Evolutionary conservation across 2,329 filamentous ascomycete genomes (phyloP).

Genomic region (Lachnellula subtilissima): DNA sequence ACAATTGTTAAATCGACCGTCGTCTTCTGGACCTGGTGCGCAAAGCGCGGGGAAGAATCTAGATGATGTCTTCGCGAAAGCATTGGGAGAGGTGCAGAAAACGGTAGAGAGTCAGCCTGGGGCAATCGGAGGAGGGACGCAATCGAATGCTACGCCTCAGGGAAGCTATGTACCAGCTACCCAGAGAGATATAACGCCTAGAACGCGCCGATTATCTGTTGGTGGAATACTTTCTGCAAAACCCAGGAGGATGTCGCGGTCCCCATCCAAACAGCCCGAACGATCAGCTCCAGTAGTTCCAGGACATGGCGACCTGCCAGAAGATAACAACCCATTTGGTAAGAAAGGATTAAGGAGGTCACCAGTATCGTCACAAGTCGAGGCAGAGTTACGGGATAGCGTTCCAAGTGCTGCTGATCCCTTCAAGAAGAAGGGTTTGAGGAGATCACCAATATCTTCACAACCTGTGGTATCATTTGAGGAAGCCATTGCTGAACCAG

Average conservation of each 20-base stretch:
- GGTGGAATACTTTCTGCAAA: conserved; percentile 22
- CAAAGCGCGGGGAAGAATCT: conserved; percentile 31
- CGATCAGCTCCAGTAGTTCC: background rate
- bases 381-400: background rate
- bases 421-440: conserved; percentile 8
- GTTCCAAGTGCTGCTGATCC: background rate
- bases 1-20: conserved; percentile 45
- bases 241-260: conserved; percentile 27
- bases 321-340: conserved; percentile 11
- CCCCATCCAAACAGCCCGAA: conserved; percentile 19
- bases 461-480: background rate
- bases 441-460: conserved; percentile 4
- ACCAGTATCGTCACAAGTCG: conserved; percentile 4
- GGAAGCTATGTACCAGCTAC: conserved; percentile 7
- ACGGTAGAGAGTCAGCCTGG: background rate
- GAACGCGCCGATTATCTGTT: conserved; percentile 11
- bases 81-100: conserved; percentile 13
- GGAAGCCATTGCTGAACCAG: background rate
- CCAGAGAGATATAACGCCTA: conserved; percentile 7
- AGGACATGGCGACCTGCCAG: conserved; percentile 1
- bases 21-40: conserved; percentile 33
- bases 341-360: conserved; percentile 12
- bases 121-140: background rate
- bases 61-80: conserved; percentile 26
- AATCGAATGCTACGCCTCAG: background rate